Conservation (phyloP, 164 flowering plant species). For the Warburgia ugandensis region DNA sequence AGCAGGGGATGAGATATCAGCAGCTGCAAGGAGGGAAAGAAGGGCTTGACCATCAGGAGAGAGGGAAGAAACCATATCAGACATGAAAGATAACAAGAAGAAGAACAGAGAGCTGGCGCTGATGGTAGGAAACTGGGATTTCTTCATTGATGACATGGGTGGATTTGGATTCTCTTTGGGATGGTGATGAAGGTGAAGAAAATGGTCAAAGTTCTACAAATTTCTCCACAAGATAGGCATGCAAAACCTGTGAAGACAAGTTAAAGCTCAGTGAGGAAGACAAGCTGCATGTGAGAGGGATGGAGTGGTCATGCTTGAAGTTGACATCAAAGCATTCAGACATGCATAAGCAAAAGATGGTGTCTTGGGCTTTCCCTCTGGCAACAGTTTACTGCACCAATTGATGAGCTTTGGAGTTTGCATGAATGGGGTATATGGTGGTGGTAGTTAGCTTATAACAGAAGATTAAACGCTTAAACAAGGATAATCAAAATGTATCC, state of each 20-base stretch:
- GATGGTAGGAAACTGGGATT: slow-evolving; percentile 2
- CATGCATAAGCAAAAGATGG: slow-evolving; percentile 32
- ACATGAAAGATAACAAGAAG: slow-evolving; percentile 11
- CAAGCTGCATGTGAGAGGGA: slow-evolving; percentile 51
- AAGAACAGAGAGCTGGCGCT: slow-evolving; percentile 11
- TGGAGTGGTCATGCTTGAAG: slow-evolving; percentile 35
- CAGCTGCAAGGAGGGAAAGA: slow-evolving; percentile 56
- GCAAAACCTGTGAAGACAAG: neutral
- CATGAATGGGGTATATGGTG: neutral
- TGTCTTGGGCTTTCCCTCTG: neutral
- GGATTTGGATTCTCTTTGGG: neutral
- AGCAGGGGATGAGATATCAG: slow-evolving; percentile 32
- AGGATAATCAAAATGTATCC: no score
- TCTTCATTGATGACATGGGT: slow-evolving; percentile 19
- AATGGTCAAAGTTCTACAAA: slow-evolving; percentile 5
- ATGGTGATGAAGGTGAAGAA: no score
- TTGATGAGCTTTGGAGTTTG: neutral
- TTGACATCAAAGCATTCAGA: slow-evolving; percentile 29
- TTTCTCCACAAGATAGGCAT: neutral
- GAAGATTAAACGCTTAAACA: no score
- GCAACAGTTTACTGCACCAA: neutral
- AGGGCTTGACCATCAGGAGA: slow-evolving; percentile 83
- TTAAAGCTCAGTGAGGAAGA: slow-evolving; percentile 32
- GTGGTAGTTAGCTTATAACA: no score
- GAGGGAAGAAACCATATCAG: slow-evolving; percentile 26